Base-by-base conservation (phyloP, 257 asterid species). In the Cynanchum wilfordii region DNA sequence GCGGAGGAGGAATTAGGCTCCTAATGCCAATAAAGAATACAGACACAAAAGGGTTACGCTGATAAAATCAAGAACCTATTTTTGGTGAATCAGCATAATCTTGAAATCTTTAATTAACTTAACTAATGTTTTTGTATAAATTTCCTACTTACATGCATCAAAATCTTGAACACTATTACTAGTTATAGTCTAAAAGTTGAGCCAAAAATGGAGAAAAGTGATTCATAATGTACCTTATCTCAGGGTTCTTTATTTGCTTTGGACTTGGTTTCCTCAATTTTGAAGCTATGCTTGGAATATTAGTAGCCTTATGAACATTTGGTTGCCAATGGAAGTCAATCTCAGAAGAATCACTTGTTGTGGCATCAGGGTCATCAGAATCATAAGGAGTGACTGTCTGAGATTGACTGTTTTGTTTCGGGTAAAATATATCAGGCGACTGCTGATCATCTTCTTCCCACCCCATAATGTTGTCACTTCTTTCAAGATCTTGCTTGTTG, bases 301-400 rank as follows among this genome's bases (percentile, higher is more conserved):
- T 79, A 62, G 73, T 82, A 72, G 81, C 76, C 70, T 82, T 88
- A 30, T 70, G 75, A 81, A 73, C 80, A 63, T 62, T 81, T 10
- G 73, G 69, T 79, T 84, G 90, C 77, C 71, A 81, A 54, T 66
- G 81, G 77, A 79, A 82, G 38, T 93, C 96, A 2, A 76, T 70
- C 81, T 93, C 96, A 15, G 96, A 89, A 64, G 95, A 82, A 73
- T 89, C 93, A 52, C 96, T 88, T n/a, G 89, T 88, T 52, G 84
- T 88, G 52, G 80, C 83, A 70, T 89, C 96, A 64, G 77, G 64
- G 52, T 85, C 88, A 64, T 88, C 90, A 4, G 81, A 76, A 68
- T 85, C 90, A 78, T 82, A 88, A 1, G 55, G 30, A 15, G 67
- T 63, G 60, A 54, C 78, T 38, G 59, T 58, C 63, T 71, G 80